phyloP scores from a whole-genome alignment of 1,139 yeast species.

The Hyphopichia wangnamkhiaoensis region DNA sequence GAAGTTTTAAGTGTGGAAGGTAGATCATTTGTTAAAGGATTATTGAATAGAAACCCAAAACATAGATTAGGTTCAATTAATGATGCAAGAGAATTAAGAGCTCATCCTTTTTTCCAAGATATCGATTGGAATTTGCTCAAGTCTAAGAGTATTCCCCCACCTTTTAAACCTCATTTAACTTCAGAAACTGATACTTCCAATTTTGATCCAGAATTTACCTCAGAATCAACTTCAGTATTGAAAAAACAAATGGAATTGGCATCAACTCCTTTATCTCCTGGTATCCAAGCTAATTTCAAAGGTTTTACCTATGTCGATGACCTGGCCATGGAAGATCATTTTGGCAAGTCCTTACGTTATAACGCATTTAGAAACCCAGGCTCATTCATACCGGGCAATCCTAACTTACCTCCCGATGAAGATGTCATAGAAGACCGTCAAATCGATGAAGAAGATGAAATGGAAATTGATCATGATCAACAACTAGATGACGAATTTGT shows the following conservation, averaged over 20 bases:
- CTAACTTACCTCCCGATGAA: slow-evolving; percentile 78
- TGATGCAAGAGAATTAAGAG: slow-evolving; percentile 89
- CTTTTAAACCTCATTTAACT: slow-evolving; percentile 89
- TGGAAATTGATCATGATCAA: slow-evolving; percentile 54
- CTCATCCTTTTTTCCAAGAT: slow-evolving; percentile 88
- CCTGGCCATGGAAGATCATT: slow-evolving; percentile 87
- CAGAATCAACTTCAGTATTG: slow-evolving; percentile 80
- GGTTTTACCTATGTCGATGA: slow-evolving; percentile 97
- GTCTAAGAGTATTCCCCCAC: slow-evolving; percentile 90
- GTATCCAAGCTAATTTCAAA: slow-evolving; percentile 91
- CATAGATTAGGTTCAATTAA: slow-evolving; percentile 89
- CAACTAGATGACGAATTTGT: slow-evolving; percentile 72
- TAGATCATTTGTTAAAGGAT: slow-evolving; percentile 89
- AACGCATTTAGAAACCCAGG: slow-evolving; percentile 61
- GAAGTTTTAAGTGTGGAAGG: slow-evolving; percentile 92
- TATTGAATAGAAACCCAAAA: slow-evolving; percentile 90
- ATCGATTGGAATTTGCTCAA: slow-evolving; percentile 83
- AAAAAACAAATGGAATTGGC: slow-evolving; percentile 66
- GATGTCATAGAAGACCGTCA: slow-evolving; percentile 78
- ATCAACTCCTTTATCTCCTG: slow-evolving; percentile 87
- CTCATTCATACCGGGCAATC: slow-evolving; percentile 76
- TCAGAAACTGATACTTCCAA: slow-evolving; percentile 94
- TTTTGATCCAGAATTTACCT: slow-evolving; percentile 96
- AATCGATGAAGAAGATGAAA: slow-evolving; percentile 58
- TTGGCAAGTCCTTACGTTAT: slow-evolving; percentile 48